These are phyloP conservation scores for Pseudonectria buxi DNA, from an alignment of 2,329 filamentous ascomycete species.

Conservation along the genomic window DNA sequence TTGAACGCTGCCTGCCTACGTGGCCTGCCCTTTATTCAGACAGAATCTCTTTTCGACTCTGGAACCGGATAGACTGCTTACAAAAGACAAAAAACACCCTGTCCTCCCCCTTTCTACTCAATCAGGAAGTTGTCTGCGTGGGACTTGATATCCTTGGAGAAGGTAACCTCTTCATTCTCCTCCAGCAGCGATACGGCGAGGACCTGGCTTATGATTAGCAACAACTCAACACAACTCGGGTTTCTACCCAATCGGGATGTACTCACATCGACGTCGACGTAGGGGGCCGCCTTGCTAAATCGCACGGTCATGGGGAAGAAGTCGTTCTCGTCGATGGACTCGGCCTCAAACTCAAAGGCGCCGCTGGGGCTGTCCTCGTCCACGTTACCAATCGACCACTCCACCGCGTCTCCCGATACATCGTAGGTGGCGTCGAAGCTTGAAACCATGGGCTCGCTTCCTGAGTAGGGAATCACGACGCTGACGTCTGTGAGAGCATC, in stretches of 20 bases:
- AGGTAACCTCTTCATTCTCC: constrained; percentile 71
- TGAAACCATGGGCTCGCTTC: constrained; percentile 78
- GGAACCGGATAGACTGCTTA: constrained; percentile 2
- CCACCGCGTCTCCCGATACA: constrained; percentile 83
- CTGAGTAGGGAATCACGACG: constrained; percentile 80
- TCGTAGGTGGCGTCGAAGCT: constrained; percentile 95
- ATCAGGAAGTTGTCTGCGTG: constrained; percentile 70
- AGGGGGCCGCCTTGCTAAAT: constrained; percentile 81
- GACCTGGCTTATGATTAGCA: constrained; percentile 39
- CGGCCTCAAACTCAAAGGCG: constrained; percentile 91
- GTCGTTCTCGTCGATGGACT: constrained; percentile 79
- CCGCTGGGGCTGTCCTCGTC: constrained; percentile 77
- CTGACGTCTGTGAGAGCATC: constrained; percentile 76
- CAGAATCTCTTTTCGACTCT: constrained; percentile 10
- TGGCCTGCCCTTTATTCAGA: constrained; percentile 17
- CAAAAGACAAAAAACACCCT: constrained; percentile 10
- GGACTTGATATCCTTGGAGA: constrained; percentile 75
- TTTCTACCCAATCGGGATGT: not conserved
- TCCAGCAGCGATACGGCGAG: constrained; percentile 63
- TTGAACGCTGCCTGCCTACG: constrained; percentile 12
- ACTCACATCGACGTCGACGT: constrained; percentile 89
- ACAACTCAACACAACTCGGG: not conserved
- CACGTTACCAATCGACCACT: constrained; percentile 87
- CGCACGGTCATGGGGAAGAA: constrained; percentile 96
- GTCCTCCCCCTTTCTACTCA: constrained; percentile 46